A percentile compares a stretch with the other conserved stretches of the same genome.
phyloP scores from a whole-genome alignment of 1,284 basidiomycete genomes.

The Ustilago cynodontis region DNA sequence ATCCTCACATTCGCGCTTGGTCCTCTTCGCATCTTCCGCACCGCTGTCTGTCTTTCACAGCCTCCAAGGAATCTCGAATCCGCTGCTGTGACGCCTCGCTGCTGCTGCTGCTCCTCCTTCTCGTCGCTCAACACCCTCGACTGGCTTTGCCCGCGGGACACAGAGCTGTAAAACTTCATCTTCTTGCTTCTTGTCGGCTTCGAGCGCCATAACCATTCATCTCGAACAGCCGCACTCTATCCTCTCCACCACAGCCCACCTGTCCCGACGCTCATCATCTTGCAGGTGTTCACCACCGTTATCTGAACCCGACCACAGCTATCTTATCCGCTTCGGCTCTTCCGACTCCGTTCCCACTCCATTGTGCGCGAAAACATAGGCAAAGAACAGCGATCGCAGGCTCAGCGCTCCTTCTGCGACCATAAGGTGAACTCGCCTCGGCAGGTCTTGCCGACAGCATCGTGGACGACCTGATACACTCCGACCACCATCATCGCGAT shows the following conservation, averaged over 20 bases:
- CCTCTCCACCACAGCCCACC: background rate
- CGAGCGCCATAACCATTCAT: background rate
- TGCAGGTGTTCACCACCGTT: background rate
- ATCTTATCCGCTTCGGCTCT: background rate
- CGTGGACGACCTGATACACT: background rate
- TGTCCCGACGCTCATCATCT: background rate
- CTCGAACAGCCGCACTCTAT: background rate
- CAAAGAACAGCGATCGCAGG: background rate
- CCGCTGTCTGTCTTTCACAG: background rate
- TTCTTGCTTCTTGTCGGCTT: background rate
- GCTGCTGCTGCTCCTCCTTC: background rate
- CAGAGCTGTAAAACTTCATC: background rate
- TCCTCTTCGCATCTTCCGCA: conserved; percentile 1
- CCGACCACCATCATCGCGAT: background rate
- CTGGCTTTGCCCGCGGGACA: background rate
- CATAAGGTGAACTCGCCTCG: background rate
- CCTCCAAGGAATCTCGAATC: background rate
- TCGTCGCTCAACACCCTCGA: background rate
- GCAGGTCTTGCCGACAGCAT: background rate
- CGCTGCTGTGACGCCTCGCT: background rate
- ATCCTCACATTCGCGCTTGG: background rate
- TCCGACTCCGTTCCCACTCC: background rate
- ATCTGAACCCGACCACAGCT: background rate
- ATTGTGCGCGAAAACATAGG: background rate
- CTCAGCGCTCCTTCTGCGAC: background rate